A percentile compares a stretch with the other conserved stretches of the same genome.
These are phyloP conservation scores for Phyllosticta citribraziliensis DNA, from an alignment of 2,329 filamentous ascomycete genomes.

Conservation along the genomic window DNA sequence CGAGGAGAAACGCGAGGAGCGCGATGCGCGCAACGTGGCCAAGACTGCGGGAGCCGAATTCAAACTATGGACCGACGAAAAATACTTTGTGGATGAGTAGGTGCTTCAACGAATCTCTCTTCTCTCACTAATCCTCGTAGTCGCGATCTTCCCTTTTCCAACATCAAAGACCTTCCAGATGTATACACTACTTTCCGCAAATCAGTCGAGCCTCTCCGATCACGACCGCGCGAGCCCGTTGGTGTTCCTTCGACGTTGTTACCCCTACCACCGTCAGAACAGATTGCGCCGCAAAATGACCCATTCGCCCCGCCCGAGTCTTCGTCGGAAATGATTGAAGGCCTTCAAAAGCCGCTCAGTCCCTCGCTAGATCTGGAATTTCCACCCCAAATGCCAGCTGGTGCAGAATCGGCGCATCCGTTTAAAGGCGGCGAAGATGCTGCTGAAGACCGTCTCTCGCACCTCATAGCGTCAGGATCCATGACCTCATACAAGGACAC, in stretches of 20 bases:
- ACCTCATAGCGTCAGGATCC: constrained; percentile 51
- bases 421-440: constrained; percentile 58
- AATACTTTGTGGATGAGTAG: constrained; percentile 72
- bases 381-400: constrained; percentile 44
- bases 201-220: constrained; percentile 58
- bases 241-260: constrained; percentile 50
- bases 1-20: constrained; percentile 60
- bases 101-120: constrained; percentile 27
- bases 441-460: constrained; percentile 48
- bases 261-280: constrained; percentile 39
- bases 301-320: constrained; percentile 56
- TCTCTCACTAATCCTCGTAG: constrained; percentile 31
- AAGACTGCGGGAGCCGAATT: constrained; percentile 47
- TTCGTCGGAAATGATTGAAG: constrained; percentile 40
- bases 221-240: constrained; percentile 50
- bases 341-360: constrained; percentile 41
- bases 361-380: constrained; percentile 36
- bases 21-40: constrained; percentile 44
- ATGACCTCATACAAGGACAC: constrained; percentile 59
- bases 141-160: constrained; percentile 52
- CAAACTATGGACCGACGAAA: constrained; percentile 61
- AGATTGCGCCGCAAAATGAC: constrained; percentile 46
- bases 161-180: constrained; percentile 55
- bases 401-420: constrained; percentile 51
- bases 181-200: constrained; percentile 70